Percentiles rank a stretch among this genome's conserved stretches.
phyloP scores from a whole-genome alignment of 2,329 filamentous ascomycete genomes.

The Epichloe amarillans region DNA sequence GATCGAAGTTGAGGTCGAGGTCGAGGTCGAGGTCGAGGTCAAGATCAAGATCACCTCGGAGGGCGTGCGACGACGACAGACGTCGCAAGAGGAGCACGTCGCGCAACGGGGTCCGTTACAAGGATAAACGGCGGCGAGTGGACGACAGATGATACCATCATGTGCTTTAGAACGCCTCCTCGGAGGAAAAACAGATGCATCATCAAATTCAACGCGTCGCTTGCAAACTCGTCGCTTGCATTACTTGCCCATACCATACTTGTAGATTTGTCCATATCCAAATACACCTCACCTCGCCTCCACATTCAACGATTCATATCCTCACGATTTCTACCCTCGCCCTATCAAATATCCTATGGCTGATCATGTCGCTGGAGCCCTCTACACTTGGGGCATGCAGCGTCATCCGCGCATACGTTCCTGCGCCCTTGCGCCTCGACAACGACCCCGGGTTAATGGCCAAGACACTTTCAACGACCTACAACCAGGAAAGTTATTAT shows the following conservation, averaged over 20 bases:
- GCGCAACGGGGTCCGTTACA: slow-evolving; percentile 38
- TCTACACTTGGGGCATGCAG: slow-evolving; percentile 53
- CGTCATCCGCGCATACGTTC: slow-evolving; percentile 72
- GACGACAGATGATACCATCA: slow-evolving; percentile 22
- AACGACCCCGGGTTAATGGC: slow-evolving; percentile 82
- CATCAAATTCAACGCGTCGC: too few species aligned
- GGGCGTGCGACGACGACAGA: slow-evolving; percentile 28
- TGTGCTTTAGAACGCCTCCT: not conserved
- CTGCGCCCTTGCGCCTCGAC: slow-evolving; percentile 71
- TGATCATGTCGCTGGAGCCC: slow-evolving; percentile 47
- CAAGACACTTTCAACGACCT: slow-evolving; percentile 85
- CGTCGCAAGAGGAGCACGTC: slow-evolving; percentile 45
- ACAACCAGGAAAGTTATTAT: slow-evolving; percentile 6
- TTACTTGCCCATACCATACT: too few species aligned
- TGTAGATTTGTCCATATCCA: too few species aligned
- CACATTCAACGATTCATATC: slow-evolving; percentile 36
- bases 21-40: slow-evolving; percentile 2
- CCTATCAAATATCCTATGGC: slow-evolving; percentile 68
- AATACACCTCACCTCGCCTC: not conserved
- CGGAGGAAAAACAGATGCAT: too few species aligned
- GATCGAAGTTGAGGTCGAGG: slow-evolving; percentile 23
- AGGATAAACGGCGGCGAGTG: slow-evolving; percentile 48
- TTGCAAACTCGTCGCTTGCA: too few species aligned
- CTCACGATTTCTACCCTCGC: slow-evolving; percentile 76
- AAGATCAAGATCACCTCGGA: slow-evolving; percentile 32